A percentile compares a stretch with the other conserved stretches of the same genome.
These are phyloP conservation scores for Aeschynomene evenia DNA, from an alignment of 306 rosid species.

Conservation along the genomic window DNA sequence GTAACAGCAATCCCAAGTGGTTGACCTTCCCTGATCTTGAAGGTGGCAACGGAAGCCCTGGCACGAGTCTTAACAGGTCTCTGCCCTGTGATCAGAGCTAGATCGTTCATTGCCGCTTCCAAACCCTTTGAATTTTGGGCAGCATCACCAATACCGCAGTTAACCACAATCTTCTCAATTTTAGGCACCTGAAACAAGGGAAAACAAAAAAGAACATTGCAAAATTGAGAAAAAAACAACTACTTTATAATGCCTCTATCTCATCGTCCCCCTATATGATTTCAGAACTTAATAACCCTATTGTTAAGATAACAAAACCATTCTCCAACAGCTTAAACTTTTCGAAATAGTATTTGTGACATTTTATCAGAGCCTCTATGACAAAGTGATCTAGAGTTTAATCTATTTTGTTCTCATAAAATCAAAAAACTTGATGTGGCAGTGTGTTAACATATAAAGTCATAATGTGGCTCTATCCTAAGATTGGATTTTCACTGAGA, in stretches of 20 bases:
- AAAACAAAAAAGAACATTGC: slow-evolving; percentile 24
- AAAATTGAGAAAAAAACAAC: slow-evolving; percentile 29
- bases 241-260: neutral
- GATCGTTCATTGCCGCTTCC: slow-evolving; percentile 86
- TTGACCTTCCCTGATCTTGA: slow-evolving; percentile 98
- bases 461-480: neutral
- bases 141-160: slow-evolving; percentile 97
- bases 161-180: slow-evolving; percentile 86
- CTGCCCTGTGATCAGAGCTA: slow-evolving; percentile 86
- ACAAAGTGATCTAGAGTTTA: too few relatives aligned
- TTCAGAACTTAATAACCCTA: neutral
- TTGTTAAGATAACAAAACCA: too few relatives aligned
- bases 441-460: too few relatives aligned
- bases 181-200: slow-evolving; percentile 70
- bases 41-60: slow-evolving; percentile 75
- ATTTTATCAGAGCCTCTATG: too few relatives aligned
- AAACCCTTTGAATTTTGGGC: slow-evolving; percentile 94
- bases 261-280: neutral
- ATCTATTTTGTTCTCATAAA: too few relatives aligned
- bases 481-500: neutral
- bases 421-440: too few relatives aligned
- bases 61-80: slow-evolving; percentile 93
- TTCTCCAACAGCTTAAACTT: too few relatives aligned
- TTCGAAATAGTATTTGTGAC: too few relatives aligned
- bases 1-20: slow-evolving; percentile 97